Percentiles rank a stretch among this genome's conserved stretches.
phyloP scores from a whole-genome alignment of 176 grass and related monocot genomes.

The Carex scoparia region DNA sequence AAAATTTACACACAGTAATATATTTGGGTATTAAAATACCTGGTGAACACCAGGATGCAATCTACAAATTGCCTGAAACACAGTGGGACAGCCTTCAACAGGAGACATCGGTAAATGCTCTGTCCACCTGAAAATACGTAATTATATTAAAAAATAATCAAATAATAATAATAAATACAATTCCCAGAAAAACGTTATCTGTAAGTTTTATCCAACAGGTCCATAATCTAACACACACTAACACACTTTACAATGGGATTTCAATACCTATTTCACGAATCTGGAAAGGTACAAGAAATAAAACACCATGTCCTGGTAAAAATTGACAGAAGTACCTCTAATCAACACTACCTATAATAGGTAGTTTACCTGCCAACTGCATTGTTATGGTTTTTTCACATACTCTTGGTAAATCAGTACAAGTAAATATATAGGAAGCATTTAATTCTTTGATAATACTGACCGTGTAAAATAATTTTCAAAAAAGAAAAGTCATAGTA shows the following conservation, averaged over 20 bases:
- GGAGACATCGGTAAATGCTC: constrained; percentile 92
- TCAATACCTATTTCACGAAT: not conserved
- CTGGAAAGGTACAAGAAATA: constrained; percentile 6
- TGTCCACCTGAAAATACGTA: constrained; percentile 56
- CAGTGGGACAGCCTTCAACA: constrained; percentile 66
- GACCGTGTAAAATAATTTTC: not conserved
- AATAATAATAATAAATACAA: not conserved
- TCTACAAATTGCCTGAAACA: constrained; percentile 76
- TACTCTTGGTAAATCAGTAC: not conserved
- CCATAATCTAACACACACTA: not conserved
- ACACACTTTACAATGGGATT: not conserved
- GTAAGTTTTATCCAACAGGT: not conserved
- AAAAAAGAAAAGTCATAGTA: not conserved
- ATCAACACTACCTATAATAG: not conserved
- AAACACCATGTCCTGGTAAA: not conserved
- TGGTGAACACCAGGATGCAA: constrained; percentile 70
- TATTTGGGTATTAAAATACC: constrained; percentile 34
- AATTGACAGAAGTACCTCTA: not conserved
- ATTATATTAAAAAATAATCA: not conserved
- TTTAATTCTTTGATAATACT: not conserved
- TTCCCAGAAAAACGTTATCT: not conserved
- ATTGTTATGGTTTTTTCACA: not conserved
- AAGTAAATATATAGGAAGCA: not conserved
- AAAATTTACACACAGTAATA: not conserved
- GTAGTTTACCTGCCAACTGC: not conserved